phyloP scores from a whole-genome alignment of 2,329 filamentous ascomycete genomes.

The Hypoxylon sp. region DNA sequence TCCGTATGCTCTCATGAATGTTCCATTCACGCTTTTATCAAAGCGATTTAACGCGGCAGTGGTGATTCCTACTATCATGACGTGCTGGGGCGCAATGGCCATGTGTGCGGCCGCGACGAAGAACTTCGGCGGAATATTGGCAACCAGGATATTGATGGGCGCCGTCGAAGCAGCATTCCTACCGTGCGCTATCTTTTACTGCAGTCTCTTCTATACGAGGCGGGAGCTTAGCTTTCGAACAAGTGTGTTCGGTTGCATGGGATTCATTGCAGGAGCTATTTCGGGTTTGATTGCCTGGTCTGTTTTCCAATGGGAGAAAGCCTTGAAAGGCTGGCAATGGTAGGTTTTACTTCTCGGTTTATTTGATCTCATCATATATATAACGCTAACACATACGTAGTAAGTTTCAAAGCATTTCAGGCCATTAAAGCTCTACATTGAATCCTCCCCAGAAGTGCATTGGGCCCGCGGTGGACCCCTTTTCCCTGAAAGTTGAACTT shows the following conservation, averaged over 20 bases:
- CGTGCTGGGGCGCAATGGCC: slow-evolving; percentile 49
- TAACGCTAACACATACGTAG: slow-evolving; percentile 5
- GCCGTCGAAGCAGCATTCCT: slow-evolving; percentile 51
- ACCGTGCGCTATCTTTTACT: slow-evolving; percentile 49
- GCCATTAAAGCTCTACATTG: neutral
- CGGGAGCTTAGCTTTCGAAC: slow-evolving; percentile 41
- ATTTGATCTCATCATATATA: neutral
- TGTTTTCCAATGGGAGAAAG: slow-evolving; percentile 46
- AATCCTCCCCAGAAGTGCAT: neutral
- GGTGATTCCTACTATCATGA: slow-evolving; percentile 51
- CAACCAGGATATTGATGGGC: slow-evolving; percentile 47
- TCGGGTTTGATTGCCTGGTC: slow-evolving; percentile 47
- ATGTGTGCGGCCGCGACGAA: slow-evolving; percentile 45
- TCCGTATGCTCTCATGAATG: slow-evolving; percentile 50
- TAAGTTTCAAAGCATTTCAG: slow-evolving; percentile 8
- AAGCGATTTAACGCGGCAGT: slow-evolving; percentile 50
- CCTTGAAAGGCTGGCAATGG: slow-evolving; percentile 33
- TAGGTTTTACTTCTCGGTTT: neutral
- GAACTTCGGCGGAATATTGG: slow-evolving; percentile 47
- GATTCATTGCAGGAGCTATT: slow-evolving; percentile 46
- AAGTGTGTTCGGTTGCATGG: slow-evolving; percentile 43
- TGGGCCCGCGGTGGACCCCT: neutral
- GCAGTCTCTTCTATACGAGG: slow-evolving; percentile 49
- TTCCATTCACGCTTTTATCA: slow-evolving; percentile 49
- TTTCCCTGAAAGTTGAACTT: neutral